phyloP scores from a whole-genome alignment of 106 monocot genomes.

The Acorus gramineus region DNA sequence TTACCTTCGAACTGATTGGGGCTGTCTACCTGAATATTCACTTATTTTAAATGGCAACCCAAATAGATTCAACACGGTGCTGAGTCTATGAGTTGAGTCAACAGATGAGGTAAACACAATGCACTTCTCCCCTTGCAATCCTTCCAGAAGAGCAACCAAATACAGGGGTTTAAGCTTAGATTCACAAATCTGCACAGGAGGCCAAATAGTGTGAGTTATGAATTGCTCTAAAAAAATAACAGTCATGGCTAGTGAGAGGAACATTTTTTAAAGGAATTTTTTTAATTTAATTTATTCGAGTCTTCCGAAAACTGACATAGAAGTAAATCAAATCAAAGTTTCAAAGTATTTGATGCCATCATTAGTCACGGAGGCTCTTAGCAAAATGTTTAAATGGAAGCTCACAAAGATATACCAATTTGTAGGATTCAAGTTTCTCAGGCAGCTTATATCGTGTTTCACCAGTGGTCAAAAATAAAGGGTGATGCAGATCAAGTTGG shows the following conservation, averaged over 20 bases:
- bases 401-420: constrained; percentile 36
- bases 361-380: too few species aligned
- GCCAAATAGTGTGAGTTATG: not conserved
- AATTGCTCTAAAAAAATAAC: not conserved
- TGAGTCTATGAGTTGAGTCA: constrained; percentile 66
- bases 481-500: constrained; percentile 81
- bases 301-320: too few species aligned
- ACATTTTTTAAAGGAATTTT: too few species aligned
- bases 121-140: constrained; percentile 59
- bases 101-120: constrained; percentile 83
- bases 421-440: constrained; percentile 51
- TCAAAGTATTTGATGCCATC: too few species aligned
- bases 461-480: constrained; percentile 73
- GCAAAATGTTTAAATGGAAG: not conserved
- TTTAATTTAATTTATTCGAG: too few species aligned
- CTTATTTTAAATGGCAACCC: constrained; percentile 62
- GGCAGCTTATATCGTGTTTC: constrained; percentile 64
- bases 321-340: too few species aligned
- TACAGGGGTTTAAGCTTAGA: constrained; percentile 66
- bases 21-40: constrained; percentile 67
- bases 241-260: too few species aligned
- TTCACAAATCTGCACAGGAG: constrained; percentile 48
- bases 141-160: constrained; percentile 68
- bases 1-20: constrained; percentile 70
- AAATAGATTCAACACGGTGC: constrained; percentile 57